phyloP scores from a whole-genome alignment of 2,329 filamentous ascomycete genomes.

The Curvularia hawaiiensis region DNA sequence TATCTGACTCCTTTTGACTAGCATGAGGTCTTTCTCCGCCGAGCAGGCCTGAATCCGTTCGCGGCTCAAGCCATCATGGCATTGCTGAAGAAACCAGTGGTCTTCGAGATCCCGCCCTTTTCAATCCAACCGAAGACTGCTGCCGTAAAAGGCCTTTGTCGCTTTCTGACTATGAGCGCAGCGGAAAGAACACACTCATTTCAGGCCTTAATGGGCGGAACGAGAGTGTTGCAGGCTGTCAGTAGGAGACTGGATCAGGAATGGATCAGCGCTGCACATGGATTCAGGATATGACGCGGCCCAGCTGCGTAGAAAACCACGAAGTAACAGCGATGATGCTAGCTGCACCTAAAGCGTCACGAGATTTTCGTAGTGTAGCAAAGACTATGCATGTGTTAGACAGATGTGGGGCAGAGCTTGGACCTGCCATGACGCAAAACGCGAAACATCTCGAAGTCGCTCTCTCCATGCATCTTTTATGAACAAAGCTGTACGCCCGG shows the following conservation, averaged over 20 bases:
- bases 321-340: neutral
- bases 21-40: slow-evolving; percentile 71
- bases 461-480: slow-evolving; percentile 2
- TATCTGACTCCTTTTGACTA: slow-evolving; percentile 9
- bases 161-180: slow-evolving; percentile 62
- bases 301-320: neutral
- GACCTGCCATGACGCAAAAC: slow-evolving; percentile 26
- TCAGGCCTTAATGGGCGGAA: slow-evolving; percentile 59
- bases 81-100: slow-evolving; percentile 32
- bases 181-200: slow-evolving; percentile 59
- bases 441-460: slow-evolving; percentile 28
- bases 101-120: slow-evolving; percentile 15
- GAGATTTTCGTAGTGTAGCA: neutral
- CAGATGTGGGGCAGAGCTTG: slow-evolving; percentile 18
- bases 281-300: slow-evolving; percentile 30
- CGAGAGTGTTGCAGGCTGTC: slow-evolving; percentile 58
- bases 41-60: slow-evolving; percentile 71
- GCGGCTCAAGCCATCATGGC: slow-evolving; percentile 70
- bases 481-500: slow-evolving; percentile 1
- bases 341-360: neutral
- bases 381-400: neutral
- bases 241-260: slow-evolving; percentile 57
- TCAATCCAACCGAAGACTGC: neutral
- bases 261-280: slow-evolving; percentile 52
- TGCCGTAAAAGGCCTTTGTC: slow-evolving; percentile 52